Percentiles rank a stretch among this genome's conserved stretches.
Evolutionary conservation across 768 basidiomycete genomes (phyloP).

Genomic region (Sarcomyxa edulis): DNA sequence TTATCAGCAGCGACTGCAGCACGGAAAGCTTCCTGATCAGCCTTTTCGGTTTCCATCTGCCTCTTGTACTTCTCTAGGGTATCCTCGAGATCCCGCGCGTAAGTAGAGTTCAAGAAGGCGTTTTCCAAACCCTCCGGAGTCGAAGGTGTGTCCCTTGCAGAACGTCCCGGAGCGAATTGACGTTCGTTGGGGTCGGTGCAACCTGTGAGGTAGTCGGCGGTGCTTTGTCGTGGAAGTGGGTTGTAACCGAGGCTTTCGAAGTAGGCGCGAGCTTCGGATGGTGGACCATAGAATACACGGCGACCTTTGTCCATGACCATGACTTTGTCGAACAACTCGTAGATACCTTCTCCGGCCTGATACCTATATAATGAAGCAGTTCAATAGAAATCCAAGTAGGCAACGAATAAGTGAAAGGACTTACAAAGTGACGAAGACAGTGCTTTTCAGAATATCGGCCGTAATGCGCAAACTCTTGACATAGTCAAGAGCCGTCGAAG

Average conservation of each 20-base stretch:
- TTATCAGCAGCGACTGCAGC: conserved; percentile 73
- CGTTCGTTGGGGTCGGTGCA: conserved; percentile 86
- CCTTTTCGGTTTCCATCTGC: conserved; percentile 51
- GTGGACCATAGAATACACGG: conserved; percentile 78
- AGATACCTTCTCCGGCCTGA: conserved; percentile 79
- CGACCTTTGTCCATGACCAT: conserved; percentile 77
- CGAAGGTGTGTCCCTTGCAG: conserved; percentile 54
- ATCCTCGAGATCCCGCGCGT: conserved; percentile 35
- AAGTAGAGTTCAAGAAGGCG: conserved; percentile 50
- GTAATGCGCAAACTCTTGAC: conserved; percentile 72
- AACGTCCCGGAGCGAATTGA: conserved; percentile 61
- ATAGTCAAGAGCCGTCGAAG: conserved; percentile 87
- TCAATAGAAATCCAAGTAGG: conserved; percentile 1
- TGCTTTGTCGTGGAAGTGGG: conserved; percentile 75
- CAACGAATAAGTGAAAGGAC: conserved; percentile 16
- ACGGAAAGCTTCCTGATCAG: conserved; percentile 73
- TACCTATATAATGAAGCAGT: conserved; percentile 35
- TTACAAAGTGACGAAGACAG: conserved; percentile 74
- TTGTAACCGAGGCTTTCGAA: conserved; percentile 74
- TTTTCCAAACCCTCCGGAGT: conserved; percentile 64
- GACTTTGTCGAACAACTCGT: conserved; percentile 82
- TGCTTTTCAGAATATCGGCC: conserved; percentile 79
- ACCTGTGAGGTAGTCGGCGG: conserved; percentile 81
- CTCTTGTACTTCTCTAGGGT: conserved; percentile 51
- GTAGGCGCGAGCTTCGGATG: conserved; percentile 68